These are phyloP conservation scores for Aspergillus sp. DNA, from an alignment of 2,329 filamentous ascomycete species.

Conservation along the genomic window DNA sequence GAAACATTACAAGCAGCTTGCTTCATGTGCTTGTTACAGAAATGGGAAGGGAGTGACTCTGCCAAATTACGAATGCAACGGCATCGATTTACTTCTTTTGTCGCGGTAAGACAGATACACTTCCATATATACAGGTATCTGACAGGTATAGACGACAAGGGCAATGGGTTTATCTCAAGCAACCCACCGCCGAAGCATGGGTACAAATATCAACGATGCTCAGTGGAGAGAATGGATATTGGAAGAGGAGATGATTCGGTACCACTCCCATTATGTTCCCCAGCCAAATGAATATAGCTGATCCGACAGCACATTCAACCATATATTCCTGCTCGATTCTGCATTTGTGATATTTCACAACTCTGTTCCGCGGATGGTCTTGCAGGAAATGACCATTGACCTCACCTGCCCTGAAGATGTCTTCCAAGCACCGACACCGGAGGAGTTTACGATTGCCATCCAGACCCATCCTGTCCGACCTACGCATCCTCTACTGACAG, in stretches of 20 bases:
- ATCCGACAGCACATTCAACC: background rate
- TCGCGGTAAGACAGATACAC: background rate
- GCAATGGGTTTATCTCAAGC: background rate
- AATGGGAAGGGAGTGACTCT: background rate
- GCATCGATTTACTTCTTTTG: background rate
- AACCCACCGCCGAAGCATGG: background rate
- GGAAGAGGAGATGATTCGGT: background rate
- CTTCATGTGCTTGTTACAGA: background rate
- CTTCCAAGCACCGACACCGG: background rate
- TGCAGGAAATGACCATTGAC: background rate
- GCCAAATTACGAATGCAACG: background rate
- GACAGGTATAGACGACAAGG: background rate
- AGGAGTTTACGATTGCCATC: background rate
- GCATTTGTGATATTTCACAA: background rate
- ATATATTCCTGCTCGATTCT: background rate
- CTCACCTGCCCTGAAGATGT: background rate
- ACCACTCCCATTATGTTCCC: background rate
- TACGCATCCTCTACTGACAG: background rate
- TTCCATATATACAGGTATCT: background rate
- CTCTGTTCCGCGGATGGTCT: background rate
- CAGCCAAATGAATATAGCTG: background rate
- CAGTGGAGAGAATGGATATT: background rate
- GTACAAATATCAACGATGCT: background rate
- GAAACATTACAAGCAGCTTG: background rate
- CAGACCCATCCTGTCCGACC: background rate